These are phyloP conservation scores for Cercospora sesami DNA, from an alignment of 2,329 filamentous ascomycete species.

Conservation along the genomic window DNA sequence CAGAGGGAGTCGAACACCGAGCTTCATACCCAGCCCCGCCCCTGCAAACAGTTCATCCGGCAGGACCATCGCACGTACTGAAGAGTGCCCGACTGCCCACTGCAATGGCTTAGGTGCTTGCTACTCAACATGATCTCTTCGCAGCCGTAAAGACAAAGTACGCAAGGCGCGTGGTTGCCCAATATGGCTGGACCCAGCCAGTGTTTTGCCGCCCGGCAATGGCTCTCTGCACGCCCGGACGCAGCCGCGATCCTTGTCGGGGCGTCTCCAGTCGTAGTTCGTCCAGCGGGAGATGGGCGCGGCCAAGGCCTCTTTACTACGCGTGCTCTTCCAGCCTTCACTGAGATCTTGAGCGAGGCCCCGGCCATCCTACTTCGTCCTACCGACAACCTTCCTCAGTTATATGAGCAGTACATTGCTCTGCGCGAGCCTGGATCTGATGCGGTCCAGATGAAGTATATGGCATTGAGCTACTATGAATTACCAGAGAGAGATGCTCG, in stretches of 20 bases:
- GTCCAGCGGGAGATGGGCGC: slow-evolving; percentile 22
- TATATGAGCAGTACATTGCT: slow-evolving; percentile 24
- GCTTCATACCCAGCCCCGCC: too few species aligned
- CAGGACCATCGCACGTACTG: neutral
- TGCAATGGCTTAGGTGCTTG: neutral
- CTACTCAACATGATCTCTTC: neutral
- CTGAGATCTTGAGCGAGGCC: slow-evolving; percentile 23
- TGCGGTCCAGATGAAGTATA: slow-evolving; percentile 19
- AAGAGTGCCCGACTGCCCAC: neutral
- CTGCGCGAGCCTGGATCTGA: slow-evolving; percentile 14
- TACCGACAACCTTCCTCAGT: slow-evolving; percentile 29
- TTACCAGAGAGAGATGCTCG: slow-evolving; percentile 21
- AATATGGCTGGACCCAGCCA: slow-evolving; percentile 15
- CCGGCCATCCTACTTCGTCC: slow-evolving; percentile 28
- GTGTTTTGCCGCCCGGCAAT: slow-evolving; percentile 20
- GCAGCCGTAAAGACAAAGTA: neutral
- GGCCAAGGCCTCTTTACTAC: slow-evolving; percentile 29
- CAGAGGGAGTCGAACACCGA: neutral
- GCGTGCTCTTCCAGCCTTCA: slow-evolving; percentile 18
- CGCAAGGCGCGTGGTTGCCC: neutral
- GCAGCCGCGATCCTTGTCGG: slow-evolving; percentile 23
- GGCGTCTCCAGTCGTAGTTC: slow-evolving; percentile 16
- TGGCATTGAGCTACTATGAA: slow-evolving; percentile 19
- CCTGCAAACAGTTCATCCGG: neutral
- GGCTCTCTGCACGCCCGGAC: slow-evolving; percentile 23